phyloP scores from a whole-genome alignment of 106 monocot species.

The Cymbidium sinense region DNA sequence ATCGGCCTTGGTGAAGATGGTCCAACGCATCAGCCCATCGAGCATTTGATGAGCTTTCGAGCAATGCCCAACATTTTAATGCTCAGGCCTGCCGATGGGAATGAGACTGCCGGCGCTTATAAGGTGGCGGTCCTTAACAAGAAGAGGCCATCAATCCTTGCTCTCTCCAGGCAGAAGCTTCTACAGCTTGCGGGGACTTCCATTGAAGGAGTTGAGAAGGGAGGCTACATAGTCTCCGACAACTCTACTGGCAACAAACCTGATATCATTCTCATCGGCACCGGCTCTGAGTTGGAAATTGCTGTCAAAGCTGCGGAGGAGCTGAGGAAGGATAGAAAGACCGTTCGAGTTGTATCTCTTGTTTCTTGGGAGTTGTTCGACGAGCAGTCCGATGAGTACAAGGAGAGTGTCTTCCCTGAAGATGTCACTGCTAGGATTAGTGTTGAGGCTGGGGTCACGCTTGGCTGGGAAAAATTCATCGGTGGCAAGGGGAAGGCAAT shows the following conservation, averaged over 20 bases:
- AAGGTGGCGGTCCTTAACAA: constrained; percentile 59
- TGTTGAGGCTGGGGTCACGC: constrained; percentile 69
- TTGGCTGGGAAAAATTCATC: constrained; percentile 71
- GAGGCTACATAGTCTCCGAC: constrained; percentile 74
- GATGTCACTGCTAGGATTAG: constrained; percentile 66
- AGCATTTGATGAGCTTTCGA: constrained; percentile 71
- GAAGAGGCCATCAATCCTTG: constrained; percentile 68
- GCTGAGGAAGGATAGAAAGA: constrained; percentile 71
- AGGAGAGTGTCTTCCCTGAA: constrained; percentile 66
- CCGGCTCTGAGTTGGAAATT: constrained; percentile 80
- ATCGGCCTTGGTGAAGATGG: constrained; percentile 93
- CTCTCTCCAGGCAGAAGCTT: constrained; percentile 82
- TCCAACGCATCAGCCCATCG: constrained; percentile 87
- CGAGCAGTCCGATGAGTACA: constrained; percentile 64
- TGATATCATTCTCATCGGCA: constrained; percentile 63
- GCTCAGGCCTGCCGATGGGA: constrained; percentile 79
- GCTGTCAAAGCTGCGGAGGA: constrained; percentile 68
- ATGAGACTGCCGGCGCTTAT: constrained; percentile 81
- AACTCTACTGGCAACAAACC: constrained; percentile 62
- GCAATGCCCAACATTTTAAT: constrained; percentile 84
- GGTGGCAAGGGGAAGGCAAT: constrained; percentile 75
- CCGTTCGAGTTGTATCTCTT: constrained; percentile 75
- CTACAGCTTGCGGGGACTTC: constrained; percentile 72
- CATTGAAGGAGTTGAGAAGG: constrained; percentile 65
- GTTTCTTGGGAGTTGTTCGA: constrained; percentile 86